Conservation (phyloP, 2,329 filamentous ascomycete genomes). For the Pseudogymnoascus sp. region DNA sequence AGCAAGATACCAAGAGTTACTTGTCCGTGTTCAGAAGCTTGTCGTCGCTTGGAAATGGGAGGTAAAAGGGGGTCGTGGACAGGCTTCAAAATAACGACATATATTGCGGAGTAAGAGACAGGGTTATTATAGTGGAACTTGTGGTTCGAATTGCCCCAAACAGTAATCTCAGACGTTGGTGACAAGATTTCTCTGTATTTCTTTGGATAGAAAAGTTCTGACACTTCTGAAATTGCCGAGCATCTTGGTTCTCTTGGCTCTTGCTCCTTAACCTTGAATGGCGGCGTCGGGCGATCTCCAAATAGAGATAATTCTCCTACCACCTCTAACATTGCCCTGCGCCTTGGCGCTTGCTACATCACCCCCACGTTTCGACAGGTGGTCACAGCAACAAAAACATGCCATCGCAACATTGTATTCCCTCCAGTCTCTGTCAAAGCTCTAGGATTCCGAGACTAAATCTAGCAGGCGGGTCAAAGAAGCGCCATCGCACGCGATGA, state of each 20-base stretch:
- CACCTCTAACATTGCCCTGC: not conserved
- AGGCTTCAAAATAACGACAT: not conserved
- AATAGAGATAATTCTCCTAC: not conserved
- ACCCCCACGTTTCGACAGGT: not conserved
- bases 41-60: not conserved
- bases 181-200: not conserved
- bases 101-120: not conserved
- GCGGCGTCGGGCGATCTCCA: not conserved
- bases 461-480: not conserved
- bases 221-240: not conserved
- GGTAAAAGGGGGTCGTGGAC: not conserved
- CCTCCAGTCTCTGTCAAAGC: not conserved
- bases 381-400: not conserved
- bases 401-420: not conserved
- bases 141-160: not conserved
- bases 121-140: not conserved
- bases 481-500: not conserved
- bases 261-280: not conserved
- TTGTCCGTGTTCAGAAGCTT: not conserved
- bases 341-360: not conserved
- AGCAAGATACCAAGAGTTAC: not conserved
- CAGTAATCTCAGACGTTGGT: not conserved
- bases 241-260: conserved; percentile 1
- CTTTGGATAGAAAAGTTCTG: not conserved
- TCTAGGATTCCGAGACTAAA: not conserved